Conservation (phyloP, 2,329 filamentous ascomycete genomes). For the Colletotrichum orbiculare region DNA sequence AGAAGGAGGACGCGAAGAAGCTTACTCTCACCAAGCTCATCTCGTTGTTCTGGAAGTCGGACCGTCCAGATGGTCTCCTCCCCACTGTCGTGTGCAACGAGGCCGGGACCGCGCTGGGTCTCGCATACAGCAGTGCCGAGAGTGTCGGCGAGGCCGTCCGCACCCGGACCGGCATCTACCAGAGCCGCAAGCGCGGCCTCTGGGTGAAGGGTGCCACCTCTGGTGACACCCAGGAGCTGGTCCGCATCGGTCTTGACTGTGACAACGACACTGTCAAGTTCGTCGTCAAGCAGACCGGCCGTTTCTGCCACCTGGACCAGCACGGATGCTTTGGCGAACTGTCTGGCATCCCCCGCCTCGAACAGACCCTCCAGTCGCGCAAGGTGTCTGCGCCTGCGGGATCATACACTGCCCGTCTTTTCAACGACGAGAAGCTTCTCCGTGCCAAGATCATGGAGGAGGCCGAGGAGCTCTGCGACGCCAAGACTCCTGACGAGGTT, state of each 20-base stretch:
- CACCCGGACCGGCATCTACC: constrained; percentile 86
- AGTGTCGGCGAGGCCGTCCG: constrained; percentile 88
- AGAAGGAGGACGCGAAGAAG: constrained; percentile 68
- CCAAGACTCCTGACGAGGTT: constrained; percentile 82
- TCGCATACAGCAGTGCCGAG: constrained; percentile 94
- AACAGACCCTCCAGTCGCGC: constrained; percentile 85
- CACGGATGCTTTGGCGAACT: constrained; percentile 92
- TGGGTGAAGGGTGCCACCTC: constrained; percentile 98
- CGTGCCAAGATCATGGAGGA: constrained; percentile 99
- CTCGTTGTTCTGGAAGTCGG: constrained; percentile 79
- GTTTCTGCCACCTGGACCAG: constrained; percentile 94
- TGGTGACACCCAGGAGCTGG: constrained; percentile 90
- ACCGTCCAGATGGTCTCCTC: constrained; percentile 84
- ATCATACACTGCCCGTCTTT: constrained; percentile 93
- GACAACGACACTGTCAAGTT: constrained; percentile 94
- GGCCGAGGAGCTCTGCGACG: constrained; percentile 92
- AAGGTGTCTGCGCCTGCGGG: constrained; percentile 86
- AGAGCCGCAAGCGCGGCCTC: constrained; percentile 92
- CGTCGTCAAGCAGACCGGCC: constrained; percentile 87
- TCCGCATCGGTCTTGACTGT: constrained; percentile 88
- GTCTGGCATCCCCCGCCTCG: constrained; percentile 82
- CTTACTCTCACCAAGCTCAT: constrained; percentile 79
- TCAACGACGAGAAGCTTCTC: constrained; percentile 89
- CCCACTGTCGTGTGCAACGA: constrained; percentile 94
- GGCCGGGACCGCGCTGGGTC: constrained; percentile 81